phyloP scores from a whole-genome alignment of 805 yeast genomes.

The Cyberlindnera xylosilytica region DNA sequence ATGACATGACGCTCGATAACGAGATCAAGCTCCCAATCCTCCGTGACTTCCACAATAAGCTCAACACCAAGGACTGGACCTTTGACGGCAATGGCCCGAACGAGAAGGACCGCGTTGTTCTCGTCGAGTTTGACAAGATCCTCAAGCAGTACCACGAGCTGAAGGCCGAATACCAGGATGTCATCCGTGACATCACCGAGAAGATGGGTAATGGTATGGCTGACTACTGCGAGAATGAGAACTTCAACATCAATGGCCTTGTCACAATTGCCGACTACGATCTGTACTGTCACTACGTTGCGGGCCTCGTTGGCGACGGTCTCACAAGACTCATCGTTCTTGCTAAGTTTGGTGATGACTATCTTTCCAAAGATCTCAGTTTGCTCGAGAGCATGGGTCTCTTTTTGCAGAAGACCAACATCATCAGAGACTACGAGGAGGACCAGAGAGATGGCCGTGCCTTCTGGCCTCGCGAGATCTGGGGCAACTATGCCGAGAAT shows the following conservation, averaged over 20 bases:
- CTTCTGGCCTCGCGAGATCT: conserved; percentile 94
- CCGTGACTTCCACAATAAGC: conserved; percentile 61
- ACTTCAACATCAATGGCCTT: conserved; percentile 78
- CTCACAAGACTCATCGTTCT: conserved; percentile 76
- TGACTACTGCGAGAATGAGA: conserved; percentile 74
- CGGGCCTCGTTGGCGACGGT: conserved; percentile 97
- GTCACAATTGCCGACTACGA: conserved; percentile 78
- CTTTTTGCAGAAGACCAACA: conserved; percentile 92
- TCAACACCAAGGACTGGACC: conserved; percentile 71
- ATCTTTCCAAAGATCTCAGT: conserved; percentile 49
- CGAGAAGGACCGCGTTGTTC: conserved; percentile 78
- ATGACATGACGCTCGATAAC: conserved; percentile 84
- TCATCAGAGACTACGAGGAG: conserved; percentile 91
- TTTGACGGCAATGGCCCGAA: conserved; percentile 70
- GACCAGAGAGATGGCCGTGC: conserved; percentile 89
- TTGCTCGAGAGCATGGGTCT: conserved; percentile 88
- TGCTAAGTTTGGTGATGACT: conserved; percentile 64
- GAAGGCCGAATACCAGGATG: conserved; percentile 71
- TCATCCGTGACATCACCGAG: conserved; percentile 70
- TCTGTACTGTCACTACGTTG: conserved; percentile 93
- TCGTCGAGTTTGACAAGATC: conserved; percentile 73
- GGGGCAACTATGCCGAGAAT: conserved; percentile 74
- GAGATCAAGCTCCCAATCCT: conserved; percentile 71
- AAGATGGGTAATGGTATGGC: conserved; percentile 99
- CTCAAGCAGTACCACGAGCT: conserved; percentile 70